Percentiles rank a stretch among this genome's conserved stretches.
These are phyloP conservation scores for Suaeda aralocaspica DNA, from an alignment of 148 eudicot species.

Conservation along the genomic window DNA sequence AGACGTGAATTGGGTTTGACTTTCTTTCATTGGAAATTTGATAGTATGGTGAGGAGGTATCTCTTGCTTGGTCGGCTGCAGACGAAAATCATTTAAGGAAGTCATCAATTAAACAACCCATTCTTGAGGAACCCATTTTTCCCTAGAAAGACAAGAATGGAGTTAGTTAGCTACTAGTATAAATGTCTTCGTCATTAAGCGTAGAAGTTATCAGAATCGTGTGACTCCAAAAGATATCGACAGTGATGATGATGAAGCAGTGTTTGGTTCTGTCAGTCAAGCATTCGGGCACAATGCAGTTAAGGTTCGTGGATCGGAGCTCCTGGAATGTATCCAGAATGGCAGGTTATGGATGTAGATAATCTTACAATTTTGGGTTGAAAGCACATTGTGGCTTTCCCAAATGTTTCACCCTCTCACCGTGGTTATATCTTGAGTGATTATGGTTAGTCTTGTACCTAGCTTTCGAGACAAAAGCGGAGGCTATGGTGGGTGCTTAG, in stretches of 20 bases:
- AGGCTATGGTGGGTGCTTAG: constrained; percentile 3
- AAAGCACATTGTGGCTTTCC: constrained; percentile 14
- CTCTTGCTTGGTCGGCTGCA: constrained; percentile 70
- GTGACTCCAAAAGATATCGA: constrained; percentile 60
- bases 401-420: neutral
- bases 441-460: neutral
- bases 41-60: constrained; percentile 76
- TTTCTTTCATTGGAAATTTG: constrained; percentile 62
- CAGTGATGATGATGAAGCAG: constrained; percentile 80
- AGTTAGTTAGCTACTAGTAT: constrained; percentile 71
- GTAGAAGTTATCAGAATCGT: constrained; percentile 76
- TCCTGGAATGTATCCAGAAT: constrained; percentile 38
- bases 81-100: constrained; percentile 66
- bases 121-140: constrained; percentile 36
- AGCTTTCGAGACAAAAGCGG: neutral
- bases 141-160: constrained; percentile 46
- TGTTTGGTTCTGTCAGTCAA: constrained; percentile 56
- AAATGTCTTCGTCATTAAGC: constrained; percentile 57
- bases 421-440: neutral
- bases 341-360: constrained; percentile 43
- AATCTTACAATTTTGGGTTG: constrained; percentile 10
- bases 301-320: constrained; percentile 26
- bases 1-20: constrained; percentile 54
- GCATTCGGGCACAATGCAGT: constrained; percentile 48
- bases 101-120: constrained; percentile 27